Evolutionary conservation across 169 alveolate genomes (phyloP).

Genomic region (Plasmodium berghei): DNA sequence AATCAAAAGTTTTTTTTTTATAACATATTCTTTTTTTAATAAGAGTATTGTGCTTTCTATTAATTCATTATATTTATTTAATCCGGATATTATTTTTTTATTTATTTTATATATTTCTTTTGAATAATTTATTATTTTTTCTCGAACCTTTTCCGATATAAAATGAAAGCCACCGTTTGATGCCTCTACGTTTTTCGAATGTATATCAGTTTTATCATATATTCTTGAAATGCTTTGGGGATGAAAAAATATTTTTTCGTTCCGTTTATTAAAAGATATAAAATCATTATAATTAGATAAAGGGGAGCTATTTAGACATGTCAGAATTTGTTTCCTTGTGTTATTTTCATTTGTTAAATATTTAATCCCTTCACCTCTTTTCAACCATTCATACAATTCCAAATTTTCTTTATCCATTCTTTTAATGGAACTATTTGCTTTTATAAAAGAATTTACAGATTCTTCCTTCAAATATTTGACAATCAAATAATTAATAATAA

Average conservation of each 20-base stretch:
- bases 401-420: conserved; percentile 17
- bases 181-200: background rate
- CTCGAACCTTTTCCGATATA: conserved; percentile 9
- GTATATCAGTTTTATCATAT: background rate
- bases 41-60: background rate
- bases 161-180: background rate
- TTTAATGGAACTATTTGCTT: conserved; percentile 20
- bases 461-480: conserved; percentile 42
- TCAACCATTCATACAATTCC: background rate
- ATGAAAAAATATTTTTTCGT: background rate
- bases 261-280: background rate
- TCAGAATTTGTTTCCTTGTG: background rate
- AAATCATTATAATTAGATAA: background rate
- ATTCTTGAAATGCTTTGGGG: background rate
- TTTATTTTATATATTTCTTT: conserved; percentile 49
- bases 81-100: conserved; percentile 5
- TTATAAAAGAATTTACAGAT: conserved; percentile 13
- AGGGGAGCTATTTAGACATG: background rate
- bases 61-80: conserved; percentile 10
- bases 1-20: conserved; percentile 13
- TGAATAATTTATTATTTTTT: conserved; percentile 15
- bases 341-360: background rate
- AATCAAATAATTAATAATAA: conserved; percentile 14
- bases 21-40: conserved; percentile 16
- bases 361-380: background rate